A percentile compares a stretch with the other conserved stretches of the same genome.
These are phyloP conservation scores for Colletotrichum tropicicola DNA, from an alignment of 2,329 filamentous ascomycete genomes.

Conservation along the genomic window DNA sequence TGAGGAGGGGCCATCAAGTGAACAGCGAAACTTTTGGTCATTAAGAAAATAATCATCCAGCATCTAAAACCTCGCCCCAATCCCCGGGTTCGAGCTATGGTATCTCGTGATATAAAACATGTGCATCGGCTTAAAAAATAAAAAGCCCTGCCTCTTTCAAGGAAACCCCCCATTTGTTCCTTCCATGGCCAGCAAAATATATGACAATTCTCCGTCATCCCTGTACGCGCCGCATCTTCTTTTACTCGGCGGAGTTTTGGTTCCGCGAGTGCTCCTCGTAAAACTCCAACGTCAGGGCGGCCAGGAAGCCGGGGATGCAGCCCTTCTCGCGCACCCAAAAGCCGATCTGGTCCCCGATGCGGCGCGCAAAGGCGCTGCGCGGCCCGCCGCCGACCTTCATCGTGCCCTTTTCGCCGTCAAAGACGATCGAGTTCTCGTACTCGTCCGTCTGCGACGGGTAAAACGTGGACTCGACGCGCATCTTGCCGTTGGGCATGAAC, in stretches of 20 bases:
- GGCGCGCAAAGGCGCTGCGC: conserved; percentile 83
- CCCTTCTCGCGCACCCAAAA: conserved; percentile 97
- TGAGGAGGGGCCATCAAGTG: too few species aligned
- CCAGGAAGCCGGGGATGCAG: conserved; percentile 92
- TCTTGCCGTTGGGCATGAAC: conserved; percentile 96
- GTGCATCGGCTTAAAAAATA: too few species aligned
- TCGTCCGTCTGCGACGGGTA: conserved; percentile 75
- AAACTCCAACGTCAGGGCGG: conserved; percentile 91
- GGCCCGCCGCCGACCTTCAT: conserved; percentile 98
- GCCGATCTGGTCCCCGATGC: conserved; percentile 86
- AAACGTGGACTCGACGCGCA: conserved; percentile 88
- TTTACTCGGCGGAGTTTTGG: conserved; percentile 17
- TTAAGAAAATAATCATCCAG: too few species aligned
- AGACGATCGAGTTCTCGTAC: conserved; percentile 80
- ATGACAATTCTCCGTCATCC: too few species aligned
- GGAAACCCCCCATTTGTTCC: neutral
- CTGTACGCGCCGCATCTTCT: neutral
- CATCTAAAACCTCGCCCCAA: conserved; percentile 10
- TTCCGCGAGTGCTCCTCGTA: conserved; percentile 72
- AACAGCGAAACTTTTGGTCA: too few species aligned
- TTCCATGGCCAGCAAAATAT: too few species aligned
- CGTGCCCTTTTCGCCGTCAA: conserved; percentile 92
- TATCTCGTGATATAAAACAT: conserved; percentile 21
- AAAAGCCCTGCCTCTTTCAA: neutral
- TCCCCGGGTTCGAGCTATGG: conserved; percentile 6